These are phyloP conservation scores for Malus hybrid DNA, from an alignment of 331 rosid species.

Conservation along the genomic window DNA sequence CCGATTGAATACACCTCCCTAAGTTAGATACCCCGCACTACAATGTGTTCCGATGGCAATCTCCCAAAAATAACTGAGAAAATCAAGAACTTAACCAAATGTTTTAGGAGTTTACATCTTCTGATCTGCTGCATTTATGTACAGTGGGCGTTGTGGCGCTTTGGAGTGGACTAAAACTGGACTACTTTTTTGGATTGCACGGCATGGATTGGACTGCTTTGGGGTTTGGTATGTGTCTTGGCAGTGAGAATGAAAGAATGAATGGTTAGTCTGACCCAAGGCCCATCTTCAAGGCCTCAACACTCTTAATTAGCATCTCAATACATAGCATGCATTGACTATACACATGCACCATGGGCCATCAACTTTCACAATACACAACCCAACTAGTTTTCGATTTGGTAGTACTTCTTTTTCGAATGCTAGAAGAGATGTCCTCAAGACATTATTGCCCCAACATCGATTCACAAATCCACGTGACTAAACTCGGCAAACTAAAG, in stretches of 20 bases:
- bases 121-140: not conserved
- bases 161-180: not conserved
- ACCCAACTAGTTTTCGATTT: not conserved
- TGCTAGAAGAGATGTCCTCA: not conserved
- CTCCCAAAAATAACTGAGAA: not conserved
- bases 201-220: not conserved
- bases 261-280: not conserved
- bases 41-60: not conserved
- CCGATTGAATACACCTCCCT: not conserved
- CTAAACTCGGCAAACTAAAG: not conserved
- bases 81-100: not conserved
- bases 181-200: not conserved
- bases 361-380: not conserved
- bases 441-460: not conserved
- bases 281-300: not conserved
- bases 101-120: not conserved
- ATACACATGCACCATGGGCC: not conserved
- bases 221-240: not conserved
- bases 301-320: not conserved
- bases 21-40: not conserved
- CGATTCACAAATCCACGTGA: not conserved
- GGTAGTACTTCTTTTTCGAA: not conserved
- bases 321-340: not conserved
- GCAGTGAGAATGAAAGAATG: not conserved
- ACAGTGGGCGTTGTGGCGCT: not conserved